Conservation (phyloP, 148 eudicot genomes). For the Fallopia convolvulus region DNA sequence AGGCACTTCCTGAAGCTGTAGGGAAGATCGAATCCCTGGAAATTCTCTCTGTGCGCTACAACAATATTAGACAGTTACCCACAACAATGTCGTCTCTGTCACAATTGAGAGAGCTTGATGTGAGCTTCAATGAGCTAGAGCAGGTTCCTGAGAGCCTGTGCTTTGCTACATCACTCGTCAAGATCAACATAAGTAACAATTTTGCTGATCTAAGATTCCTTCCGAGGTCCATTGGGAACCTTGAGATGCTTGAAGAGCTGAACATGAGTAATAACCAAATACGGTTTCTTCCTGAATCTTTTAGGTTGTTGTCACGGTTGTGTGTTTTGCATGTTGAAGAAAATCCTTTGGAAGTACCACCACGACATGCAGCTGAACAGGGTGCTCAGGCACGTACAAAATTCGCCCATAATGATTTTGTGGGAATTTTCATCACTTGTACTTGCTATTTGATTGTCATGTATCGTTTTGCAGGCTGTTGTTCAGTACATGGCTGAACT, state of each 20-base stretch:
- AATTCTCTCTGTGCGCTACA: slow-evolving; percentile 58
- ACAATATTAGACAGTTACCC: slow-evolving; percentile 61
- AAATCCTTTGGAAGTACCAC: slow-evolving; percentile 76
- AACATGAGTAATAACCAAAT: slow-evolving; percentile 78
- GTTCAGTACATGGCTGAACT: slow-evolving; percentile 69
- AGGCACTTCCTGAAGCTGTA: slow-evolving; percentile 81
- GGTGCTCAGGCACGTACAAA: slow-evolving; percentile 60
- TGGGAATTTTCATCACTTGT: neutral
- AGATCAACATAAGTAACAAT: slow-evolving; percentile 65
- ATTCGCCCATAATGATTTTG: neutral
- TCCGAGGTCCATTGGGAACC: slow-evolving; percentile 86
- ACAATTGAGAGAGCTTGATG: slow-evolving; percentile 65
- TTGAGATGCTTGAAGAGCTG: slow-evolving; percentile 67
- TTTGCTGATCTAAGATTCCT: slow-evolving; percentile 66
- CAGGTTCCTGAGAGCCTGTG: slow-evolving; percentile 73
- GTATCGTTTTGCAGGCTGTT: slow-evolving; percentile 40
- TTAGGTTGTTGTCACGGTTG: slow-evolving; percentile 42
- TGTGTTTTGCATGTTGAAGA: slow-evolving; percentile 42
- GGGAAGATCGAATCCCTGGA: slow-evolving; percentile 59
- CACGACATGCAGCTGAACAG: slow-evolving; percentile 41
- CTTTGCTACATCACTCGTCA: slow-evolving; percentile 69
- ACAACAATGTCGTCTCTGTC: slow-evolving; percentile 56
- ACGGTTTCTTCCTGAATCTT: slow-evolving; percentile 66
- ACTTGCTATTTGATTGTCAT: neutral
- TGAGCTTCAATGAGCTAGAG: slow-evolving; percentile 80